Percentiles rank a stretch among this genome's conserved stretches.
Evolutionary conservation across 352 stramenopile species (phyloP).

Genomic region (Globisporangium acanthophoron): DNA sequence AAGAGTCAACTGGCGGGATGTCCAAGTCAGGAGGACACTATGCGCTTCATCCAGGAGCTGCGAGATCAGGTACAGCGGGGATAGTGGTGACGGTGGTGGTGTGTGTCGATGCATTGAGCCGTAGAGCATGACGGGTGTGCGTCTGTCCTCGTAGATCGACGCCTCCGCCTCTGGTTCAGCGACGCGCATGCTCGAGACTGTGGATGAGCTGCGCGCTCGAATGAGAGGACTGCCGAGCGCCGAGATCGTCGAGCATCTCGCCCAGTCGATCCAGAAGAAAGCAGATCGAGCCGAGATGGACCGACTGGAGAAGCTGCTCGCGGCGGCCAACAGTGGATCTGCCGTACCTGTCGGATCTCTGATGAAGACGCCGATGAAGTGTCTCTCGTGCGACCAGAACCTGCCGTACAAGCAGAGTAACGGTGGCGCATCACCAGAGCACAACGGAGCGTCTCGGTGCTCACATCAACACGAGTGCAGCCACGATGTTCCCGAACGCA

Average conservation of each 20-base stretch:
- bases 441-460: constrained; percentile 1
- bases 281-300: constrained; percentile 54
- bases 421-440: constrained; percentile 7
- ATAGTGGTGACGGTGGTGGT: not conserved
- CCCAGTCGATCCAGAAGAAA: constrained; percentile 38
- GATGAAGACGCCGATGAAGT: constrained; percentile 50
- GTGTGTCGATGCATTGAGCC: not conserved
- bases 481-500: not conserved
- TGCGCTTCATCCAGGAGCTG: constrained; percentile 44
- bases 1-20: constrained; percentile 33
- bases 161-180: constrained; percentile 30
- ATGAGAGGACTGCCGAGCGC: constrained; percentile 41
- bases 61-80: constrained; percentile 36
- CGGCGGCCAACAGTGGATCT: constrained; percentile 15
- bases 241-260: constrained; percentile 42
- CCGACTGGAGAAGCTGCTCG: constrained; percentile 29
- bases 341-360: constrained; percentile 23
- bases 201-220: constrained; percentile 41
- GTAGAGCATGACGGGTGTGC: not conserved
- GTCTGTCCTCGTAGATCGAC: constrained; percentile 23
- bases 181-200: constrained; percentile 35
- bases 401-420: constrained; percentile 21
- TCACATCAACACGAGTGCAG: constrained; percentile 4
- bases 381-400: constrained; percentile 55
- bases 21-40: constrained; percentile 60